Percentiles rank a stretch among this genome's conserved stretches.
Evolutionary conservation across 192 early-diverging fungal genomes (phyloP).

Genomic region (Coemansia sp.): DNA sequence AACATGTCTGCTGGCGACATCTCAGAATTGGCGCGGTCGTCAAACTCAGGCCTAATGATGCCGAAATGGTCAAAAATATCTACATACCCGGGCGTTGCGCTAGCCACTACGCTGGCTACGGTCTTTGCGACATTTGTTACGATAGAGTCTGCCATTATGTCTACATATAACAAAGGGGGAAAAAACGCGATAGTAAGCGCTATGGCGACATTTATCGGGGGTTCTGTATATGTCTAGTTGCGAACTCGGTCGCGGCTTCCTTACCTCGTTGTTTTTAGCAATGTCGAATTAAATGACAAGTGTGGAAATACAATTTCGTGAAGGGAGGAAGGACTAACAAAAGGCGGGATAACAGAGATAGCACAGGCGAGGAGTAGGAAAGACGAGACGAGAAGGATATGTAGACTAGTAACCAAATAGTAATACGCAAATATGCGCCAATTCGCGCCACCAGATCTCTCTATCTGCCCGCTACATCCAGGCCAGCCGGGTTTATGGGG

Average conservation of each 20-base stretch:
- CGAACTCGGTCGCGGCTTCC: not conserved
- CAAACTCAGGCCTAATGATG: slow-evolving; percentile 51
- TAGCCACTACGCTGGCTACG: slow-evolving; percentile 40
- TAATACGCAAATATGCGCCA: slow-evolving; percentile 4
- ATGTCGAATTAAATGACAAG: not conserved
- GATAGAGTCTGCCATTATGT: slow-evolving; percentile 45
- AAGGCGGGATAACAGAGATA: not conserved
- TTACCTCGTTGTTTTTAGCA: slow-evolving; percentile 2
- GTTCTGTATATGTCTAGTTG: not conserved
- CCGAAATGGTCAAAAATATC: slow-evolving; percentile 55
- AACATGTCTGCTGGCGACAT: slow-evolving; percentile 57
- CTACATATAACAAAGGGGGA: not conserved
- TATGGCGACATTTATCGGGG: not conserved
- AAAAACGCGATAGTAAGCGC: not conserved
- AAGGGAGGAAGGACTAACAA: not conserved
- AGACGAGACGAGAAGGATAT: not conserved
- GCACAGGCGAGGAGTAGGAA: not conserved
- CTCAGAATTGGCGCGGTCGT: slow-evolving; percentile 53
- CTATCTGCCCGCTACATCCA: not conserved
- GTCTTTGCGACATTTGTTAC: slow-evolving; percentile 34
- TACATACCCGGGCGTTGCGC: slow-evolving; percentile 15
- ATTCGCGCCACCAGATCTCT: not conserved
- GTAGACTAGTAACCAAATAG: not conserved
- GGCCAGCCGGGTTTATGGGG: not conserved
- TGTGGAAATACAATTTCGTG: not conserved